Conservation (phyloP, 2,329 filamentous ascomycete genomes). For the Talaromyces atroroseus region DNA sequence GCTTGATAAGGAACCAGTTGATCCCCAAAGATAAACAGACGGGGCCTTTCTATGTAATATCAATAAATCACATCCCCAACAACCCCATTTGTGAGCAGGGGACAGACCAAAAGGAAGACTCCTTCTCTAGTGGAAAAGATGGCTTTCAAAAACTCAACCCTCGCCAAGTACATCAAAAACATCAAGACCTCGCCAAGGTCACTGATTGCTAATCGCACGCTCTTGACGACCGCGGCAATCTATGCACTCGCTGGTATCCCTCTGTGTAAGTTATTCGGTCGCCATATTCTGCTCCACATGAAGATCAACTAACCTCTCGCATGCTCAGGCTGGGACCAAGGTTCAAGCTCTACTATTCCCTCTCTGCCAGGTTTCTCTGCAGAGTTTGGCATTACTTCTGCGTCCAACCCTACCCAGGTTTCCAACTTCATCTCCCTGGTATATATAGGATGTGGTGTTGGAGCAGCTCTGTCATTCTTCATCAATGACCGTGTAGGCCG, state of each 20-base stretch:
- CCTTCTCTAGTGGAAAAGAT: neutral
- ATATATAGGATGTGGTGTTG: slow-evolving; percentile 28
- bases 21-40: neutral
- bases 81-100: neutral
- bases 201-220: slow-evolving; percentile 6
- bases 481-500: slow-evolving; percentile 38
- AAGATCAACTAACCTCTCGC: neutral
- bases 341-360: slow-evolving; percentile 23
- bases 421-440: slow-evolving; percentile 36
- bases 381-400: slow-evolving; percentile 29
- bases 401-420: slow-evolving; percentile 22
- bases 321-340: slow-evolving; percentile 12
- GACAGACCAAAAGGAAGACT: neutral
- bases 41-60: neutral
- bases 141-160: slow-evolving; percentile 8
- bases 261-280: neutral
- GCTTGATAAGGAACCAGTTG: too few relatives aligned
- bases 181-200: slow-evolving; percentile 7
- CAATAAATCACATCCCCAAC: neutral
- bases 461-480: slow-evolving; percentile 33
- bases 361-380: slow-evolving; percentile 31
- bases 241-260: slow-evolving; percentile 10
- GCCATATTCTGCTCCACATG: neutral
- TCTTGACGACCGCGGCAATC: slow-evolving; percentile 4
- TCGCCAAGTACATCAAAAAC: slow-evolving; percentile 7